Conservation (phyloP, 306 rosid genomes). For the Betula pendula region DNA sequence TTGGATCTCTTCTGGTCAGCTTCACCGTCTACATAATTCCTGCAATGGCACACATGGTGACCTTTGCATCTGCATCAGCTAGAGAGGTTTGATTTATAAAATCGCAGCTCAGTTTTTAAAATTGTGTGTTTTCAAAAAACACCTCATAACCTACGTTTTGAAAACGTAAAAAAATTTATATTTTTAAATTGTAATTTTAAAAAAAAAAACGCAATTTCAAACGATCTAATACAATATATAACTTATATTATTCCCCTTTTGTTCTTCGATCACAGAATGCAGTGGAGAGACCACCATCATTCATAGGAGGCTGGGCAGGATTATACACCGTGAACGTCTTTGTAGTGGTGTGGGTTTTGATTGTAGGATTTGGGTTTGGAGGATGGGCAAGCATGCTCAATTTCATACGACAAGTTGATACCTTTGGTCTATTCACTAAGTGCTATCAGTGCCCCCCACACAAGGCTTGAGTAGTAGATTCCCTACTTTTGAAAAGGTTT, state of each 20-base stretch:
- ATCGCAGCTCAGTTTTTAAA: too few relatives aligned
- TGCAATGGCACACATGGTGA: constrained; percentile 90
- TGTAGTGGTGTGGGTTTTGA: constrained; percentile 89
- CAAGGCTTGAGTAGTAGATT: constrained; percentile 50
- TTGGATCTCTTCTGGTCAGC: constrained; percentile 97
- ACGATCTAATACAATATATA: too few relatives aligned
- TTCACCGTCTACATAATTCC: constrained; percentile 99
- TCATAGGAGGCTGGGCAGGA: constrained; percentile 90
- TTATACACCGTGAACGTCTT: constrained; percentile 64
- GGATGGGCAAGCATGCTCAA: constrained; percentile 98
- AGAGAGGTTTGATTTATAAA: too few relatives aligned
- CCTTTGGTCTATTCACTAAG: constrained; percentile 85
- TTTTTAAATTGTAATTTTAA: too few relatives aligned
- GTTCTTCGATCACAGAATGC: constrained; percentile 73
- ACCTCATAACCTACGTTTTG: too few relatives aligned
- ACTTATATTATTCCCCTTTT: background rate
- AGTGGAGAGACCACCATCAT: constrained; percentile 83
- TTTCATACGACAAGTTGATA: constrained; percentile 69
- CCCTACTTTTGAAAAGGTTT: constrained; percentile 20
- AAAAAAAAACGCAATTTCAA: too few relatives aligned
- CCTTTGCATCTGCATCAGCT: constrained; percentile 76
- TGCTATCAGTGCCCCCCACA: constrained; percentile 93
- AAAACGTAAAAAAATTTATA: too few relatives aligned
- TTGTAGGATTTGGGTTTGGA: constrained; percentile 96
- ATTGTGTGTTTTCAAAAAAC: too few relatives aligned